phyloP scores from a whole-genome alignment of 441 rosid genomes.

The Flueggea neowawraea region DNA sequence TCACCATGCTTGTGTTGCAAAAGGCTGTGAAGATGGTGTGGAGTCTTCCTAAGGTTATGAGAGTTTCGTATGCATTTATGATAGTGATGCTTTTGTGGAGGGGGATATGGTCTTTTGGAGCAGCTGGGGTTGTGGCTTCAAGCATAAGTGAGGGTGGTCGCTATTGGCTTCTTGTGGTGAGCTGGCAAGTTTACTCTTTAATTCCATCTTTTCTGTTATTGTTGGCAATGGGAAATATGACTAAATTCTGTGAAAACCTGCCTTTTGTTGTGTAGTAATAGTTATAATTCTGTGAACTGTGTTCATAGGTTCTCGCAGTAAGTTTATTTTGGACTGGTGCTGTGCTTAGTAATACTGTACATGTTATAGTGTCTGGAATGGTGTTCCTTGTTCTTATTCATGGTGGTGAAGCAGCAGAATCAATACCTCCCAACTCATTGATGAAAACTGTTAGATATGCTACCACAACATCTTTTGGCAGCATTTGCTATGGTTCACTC shows the following conservation, averaged over 20 bases:
- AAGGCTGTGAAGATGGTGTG: conserved; percentile 86
- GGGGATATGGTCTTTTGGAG: conserved; percentile 92
- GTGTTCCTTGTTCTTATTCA: conserved; percentile 86
- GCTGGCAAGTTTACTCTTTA: conserved; percentile 90
- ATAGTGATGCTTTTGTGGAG: conserved; percentile 85
- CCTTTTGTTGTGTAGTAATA: conserved; percentile 9
- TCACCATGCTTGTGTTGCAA: conserved; percentile 80
- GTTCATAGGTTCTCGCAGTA: conserved; percentile 75
- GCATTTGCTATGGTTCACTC: conserved; percentile 96
- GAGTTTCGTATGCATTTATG: conserved; percentile 80
- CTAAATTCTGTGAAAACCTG: conserved; percentile 15
- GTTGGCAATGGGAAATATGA: conserved; percentile 22
- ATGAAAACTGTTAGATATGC: conserved; percentile 69
- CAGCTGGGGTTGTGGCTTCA: conserved; percentile 93
- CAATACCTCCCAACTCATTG: conserved; percentile 77
- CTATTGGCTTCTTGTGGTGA: conserved; percentile 99
- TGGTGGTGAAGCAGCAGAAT: conserved; percentile 68
- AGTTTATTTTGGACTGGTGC: conserved; percentile 99
- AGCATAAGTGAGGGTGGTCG: conserved; percentile 49
- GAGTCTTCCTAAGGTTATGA: conserved; percentile 81
- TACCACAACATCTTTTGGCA: conserved; percentile 90
- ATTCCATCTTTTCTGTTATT: conserved; percentile 10
- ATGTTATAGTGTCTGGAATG: conserved; percentile 95
- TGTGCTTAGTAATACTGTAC: conserved; percentile 88
- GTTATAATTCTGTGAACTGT: conserved; percentile 21